A percentile compares a stretch with the other conserved stretches of the same genome.
These are phyloP conservation scores for Cyberlindnera subsufficiens DNA, from an alignment of 805 yeast genomes.

Conservation along the genomic window DNA sequence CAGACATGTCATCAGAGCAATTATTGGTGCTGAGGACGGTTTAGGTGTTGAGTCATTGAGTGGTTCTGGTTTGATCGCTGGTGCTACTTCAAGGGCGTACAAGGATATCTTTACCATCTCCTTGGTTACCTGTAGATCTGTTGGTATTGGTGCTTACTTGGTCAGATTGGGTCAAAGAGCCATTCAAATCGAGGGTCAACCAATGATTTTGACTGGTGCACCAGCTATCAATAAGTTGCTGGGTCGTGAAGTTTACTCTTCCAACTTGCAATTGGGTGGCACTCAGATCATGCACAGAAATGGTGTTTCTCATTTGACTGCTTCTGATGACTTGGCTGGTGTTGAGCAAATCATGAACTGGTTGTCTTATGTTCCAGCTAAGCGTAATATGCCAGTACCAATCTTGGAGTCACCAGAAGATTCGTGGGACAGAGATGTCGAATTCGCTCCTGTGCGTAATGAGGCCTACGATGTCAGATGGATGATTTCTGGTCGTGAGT, in stretches of 20 bases:
- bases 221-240: constrained; percentile 95
- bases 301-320: constrained; percentile 98
- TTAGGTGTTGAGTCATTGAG: constrained; percentile 97
- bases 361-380: constrained; percentile 92
- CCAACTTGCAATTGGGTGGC: constrained; percentile 97
- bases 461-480: constrained; percentile 89
- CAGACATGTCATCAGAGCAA: constrained; percentile 73
- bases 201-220: constrained; percentile 97
- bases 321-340: constrained; percentile 95
- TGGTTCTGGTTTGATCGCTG: constrained; percentile 98
- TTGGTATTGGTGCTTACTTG: constrained; percentile 98
- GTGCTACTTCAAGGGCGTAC: constrained; percentile 97
- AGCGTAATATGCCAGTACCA: constrained; percentile 87
- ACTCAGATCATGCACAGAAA: constrained; percentile 97
- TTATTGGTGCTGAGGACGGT: constrained; percentile 93
- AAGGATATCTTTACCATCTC: constrained; percentile 96
- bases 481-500: constrained; percentile 81
- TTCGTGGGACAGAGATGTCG: constrained; percentile 91
- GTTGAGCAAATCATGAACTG: constrained; percentile 91
- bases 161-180: constrained; percentile 99
- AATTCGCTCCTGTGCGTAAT: constrained; percentile 63
- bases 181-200: constrained; percentile 97
- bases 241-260: constrained; percentile 95
- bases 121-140: constrained; percentile 99
- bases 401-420: constrained; percentile 69